Percentiles rank a stretch among this genome's conserved stretches.
Conservation (phyloP, 306 rosid species). For the Corylus avellana region DNA sequence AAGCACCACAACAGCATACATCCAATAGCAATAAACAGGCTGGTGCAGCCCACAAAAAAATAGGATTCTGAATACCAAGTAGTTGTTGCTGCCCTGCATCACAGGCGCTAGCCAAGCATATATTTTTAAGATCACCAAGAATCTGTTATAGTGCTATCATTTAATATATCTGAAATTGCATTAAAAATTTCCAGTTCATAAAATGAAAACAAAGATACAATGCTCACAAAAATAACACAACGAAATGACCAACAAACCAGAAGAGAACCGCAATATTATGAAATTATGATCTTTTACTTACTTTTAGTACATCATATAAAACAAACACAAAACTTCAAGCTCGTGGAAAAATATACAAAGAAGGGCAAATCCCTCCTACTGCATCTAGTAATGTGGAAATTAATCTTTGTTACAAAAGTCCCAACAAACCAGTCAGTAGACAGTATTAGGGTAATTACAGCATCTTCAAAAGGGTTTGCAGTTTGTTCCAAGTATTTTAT, state of each 20-base stretch:
- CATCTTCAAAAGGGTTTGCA: background rate
- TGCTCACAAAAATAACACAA: slow-evolving; percentile 7
- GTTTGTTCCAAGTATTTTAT: background rate
- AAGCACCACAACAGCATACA: background rate
- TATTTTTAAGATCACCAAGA: no score
- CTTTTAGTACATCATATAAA: background rate
- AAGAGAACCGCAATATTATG: background rate
- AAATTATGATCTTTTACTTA: background rate
- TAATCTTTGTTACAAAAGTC: background rate
- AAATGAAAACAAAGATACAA: no score
- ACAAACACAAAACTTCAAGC: background rate
- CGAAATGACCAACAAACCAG: background rate
- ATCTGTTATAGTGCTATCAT: no score
- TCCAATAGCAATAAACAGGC: background rate
- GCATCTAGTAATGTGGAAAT: background rate
- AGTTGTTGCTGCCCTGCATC: no score
- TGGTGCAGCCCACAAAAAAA: no score
- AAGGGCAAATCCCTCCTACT: background rate
- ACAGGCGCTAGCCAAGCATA: no score
- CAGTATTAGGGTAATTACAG: background rate
- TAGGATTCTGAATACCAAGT: no score
- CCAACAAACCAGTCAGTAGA: background rate
- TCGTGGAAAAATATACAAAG: background rate
- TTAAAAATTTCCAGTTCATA: slow-evolving; percentile 25
- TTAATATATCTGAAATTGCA: background rate